These are phyloP conservation scores for Yamadazyma atmosphaerica DNA, from an alignment of 1,139 yeast genomes.

Conservation along the genomic window DNA sequence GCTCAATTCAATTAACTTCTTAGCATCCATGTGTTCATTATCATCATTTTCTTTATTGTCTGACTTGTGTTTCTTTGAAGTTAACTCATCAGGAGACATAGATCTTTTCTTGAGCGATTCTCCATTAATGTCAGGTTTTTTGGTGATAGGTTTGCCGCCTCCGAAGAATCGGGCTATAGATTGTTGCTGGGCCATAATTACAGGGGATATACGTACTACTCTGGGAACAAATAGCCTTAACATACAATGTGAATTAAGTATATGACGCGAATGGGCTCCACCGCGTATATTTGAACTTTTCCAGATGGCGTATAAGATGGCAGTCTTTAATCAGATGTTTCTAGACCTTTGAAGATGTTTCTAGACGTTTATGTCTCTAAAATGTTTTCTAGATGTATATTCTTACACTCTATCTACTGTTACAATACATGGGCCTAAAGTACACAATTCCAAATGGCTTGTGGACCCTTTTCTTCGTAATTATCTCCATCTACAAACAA, in stretches of 20 bases:
- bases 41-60: constrained; percentile 4
- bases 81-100: constrained; percentile 1
- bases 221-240: constrained; percentile 1
- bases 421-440: constrained; percentile 4
- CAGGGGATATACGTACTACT: background rate
- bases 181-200: constrained; percentile 38
- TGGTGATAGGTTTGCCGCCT: constrained; percentile 9
- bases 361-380: background rate
- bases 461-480: constrained; percentile 82
- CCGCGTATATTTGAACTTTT: background rate
- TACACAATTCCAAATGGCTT: constrained; percentile 52
- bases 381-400: no score
- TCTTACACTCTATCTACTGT: background rate
- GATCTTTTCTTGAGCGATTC: background rate
- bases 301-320: no score
- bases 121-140: background rate
- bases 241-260: background rate
- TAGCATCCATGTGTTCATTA: constrained; percentile 20
- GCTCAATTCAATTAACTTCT: constrained; percentile 23
- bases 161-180: constrained; percentile 37
- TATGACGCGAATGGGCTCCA: background rate
- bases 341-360: no score
- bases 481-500: constrained; percentile 70
- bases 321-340: no score
- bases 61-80: constrained; percentile 4